A percentile compares a stretch with the other conserved stretches of the same genome.
phyloP scores from a whole-genome alignment of 2,329 filamentous ascomycete species.

The Dendryphion nanum region DNA sequence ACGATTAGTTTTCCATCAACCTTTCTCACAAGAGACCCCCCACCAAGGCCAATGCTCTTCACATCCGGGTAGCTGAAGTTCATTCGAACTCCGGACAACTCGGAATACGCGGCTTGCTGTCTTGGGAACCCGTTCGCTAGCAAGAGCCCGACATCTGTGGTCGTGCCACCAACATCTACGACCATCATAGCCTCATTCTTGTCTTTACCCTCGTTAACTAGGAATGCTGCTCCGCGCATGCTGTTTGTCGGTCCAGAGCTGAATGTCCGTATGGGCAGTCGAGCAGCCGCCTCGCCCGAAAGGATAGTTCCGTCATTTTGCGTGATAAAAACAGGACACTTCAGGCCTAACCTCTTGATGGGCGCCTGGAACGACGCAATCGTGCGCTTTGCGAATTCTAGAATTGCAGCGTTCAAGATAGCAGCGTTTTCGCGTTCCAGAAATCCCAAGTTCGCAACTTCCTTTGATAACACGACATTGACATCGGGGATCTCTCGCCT shows the following conservation, averaged over 20 bases:
- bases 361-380: slow-evolving; percentile 47
- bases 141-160: slow-evolving; percentile 62
- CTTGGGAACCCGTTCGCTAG: slow-evolving; percentile 63
- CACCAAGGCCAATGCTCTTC: slow-evolving; percentile 59
- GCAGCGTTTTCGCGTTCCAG: slow-evolving; percentile 52
- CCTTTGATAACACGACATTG: slow-evolving; percentile 53
- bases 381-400: slow-evolving; percentile 47
- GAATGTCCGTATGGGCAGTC: slow-evolving; percentile 53
- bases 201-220: slow-evolving; percentile 28
- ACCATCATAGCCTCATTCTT: slow-evolving; percentile 55
- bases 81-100: slow-evolving; percentile 62
- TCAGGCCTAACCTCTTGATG: slow-evolving; percentile 46
- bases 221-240: slow-evolving; percentile 51
- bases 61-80: slow-evolving; percentile 57
- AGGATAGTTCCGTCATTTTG: slow-evolving; percentile 54
- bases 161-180: slow-evolving; percentile 67
- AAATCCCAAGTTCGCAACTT: slow-evolving; percentile 52
- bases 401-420: slow-evolving; percentile 51
- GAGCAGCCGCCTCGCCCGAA: slow-evolving; percentile 46
- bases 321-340: slow-evolving; percentile 51
- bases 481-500: slow-evolving; percentile 46
- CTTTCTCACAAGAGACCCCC: slow-evolving; percentile 55
- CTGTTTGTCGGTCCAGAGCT: slow-evolving; percentile 54
- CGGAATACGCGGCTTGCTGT: slow-evolving; percentile 61
- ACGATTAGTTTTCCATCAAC: slow-evolving; percentile 44